phyloP scores from a whole-genome alignment of 2,329 filamentous ascomycete genomes.

The Aspergillus sp. region DNA sequence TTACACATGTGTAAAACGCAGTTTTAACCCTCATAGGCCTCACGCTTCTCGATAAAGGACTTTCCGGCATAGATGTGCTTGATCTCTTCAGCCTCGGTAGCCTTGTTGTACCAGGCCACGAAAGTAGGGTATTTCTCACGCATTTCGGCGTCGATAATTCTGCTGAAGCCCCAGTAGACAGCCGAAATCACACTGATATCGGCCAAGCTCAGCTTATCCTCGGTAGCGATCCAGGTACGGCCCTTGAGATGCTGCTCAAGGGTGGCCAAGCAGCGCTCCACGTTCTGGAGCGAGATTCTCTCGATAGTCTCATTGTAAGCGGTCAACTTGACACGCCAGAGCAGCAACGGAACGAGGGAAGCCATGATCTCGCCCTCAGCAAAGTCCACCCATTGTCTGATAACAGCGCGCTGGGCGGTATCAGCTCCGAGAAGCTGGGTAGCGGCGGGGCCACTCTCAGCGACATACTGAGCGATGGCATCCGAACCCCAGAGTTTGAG shows the following conservation, averaged over 20 bases:
- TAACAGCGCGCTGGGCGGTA: constrained; percentile 35
- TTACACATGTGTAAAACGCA: no score
- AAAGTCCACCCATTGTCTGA: constrained; percentile 46
- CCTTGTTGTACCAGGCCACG: constrained; percentile 19
- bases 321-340: constrained; percentile 15
- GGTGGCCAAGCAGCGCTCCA: constrained; percentile 15
- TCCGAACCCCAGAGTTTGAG: constrained; percentile 42
- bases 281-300: constrained; percentile 9
- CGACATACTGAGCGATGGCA: constrained; percentile 46
- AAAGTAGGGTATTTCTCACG: constrained; percentile 18
- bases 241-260: constrained; percentile 16
- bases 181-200: constrained; percentile 22
- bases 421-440: constrained; percentile 45
- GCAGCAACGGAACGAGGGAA: constrained; percentile 10
- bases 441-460: constrained; percentile 42
- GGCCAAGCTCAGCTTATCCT: constrained; percentile 22
- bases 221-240: constrained; percentile 17
- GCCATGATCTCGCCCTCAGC: constrained; percentile 28
- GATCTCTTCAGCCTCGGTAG: constrained; percentile 13
- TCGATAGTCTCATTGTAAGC: constrained; percentile 17
- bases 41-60: constrained; percentile 19
- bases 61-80: constrained; percentile 21
- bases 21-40: constrained; percentile 4
- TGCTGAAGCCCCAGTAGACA: constrained; percentile 20
- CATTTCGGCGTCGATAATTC: constrained; percentile 22